Conservation (phyloP, 2,329 filamentous ascomycete species). For the Lasiodiplodia sp. region DNA sequence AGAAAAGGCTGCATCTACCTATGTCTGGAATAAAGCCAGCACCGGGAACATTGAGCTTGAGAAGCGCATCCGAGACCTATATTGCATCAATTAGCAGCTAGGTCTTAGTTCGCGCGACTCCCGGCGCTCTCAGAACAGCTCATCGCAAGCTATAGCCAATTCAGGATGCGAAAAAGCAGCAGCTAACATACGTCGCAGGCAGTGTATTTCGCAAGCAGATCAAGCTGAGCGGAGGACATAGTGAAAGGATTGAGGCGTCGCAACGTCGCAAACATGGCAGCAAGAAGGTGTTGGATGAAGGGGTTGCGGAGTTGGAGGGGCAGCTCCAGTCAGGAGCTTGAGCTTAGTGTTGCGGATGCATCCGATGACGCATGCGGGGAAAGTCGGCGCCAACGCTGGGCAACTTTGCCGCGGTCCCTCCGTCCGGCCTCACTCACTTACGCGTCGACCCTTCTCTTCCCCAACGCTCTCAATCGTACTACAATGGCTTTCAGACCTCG, state of each 20-base stretch:
- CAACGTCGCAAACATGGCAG: constrained; percentile 8
- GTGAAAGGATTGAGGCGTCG: constrained; percentile 16
- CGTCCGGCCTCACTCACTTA: background rate
- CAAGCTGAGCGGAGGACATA: constrained; percentile 31
- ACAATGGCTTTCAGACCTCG: background rate
- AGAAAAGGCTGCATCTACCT: constrained; percentile 44
- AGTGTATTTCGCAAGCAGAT: constrained; percentile 39
- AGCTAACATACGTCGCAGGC: constrained; percentile 42
- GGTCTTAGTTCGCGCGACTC: no score
- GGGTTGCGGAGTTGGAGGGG: constrained; percentile 3
- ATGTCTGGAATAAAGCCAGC: constrained; percentile 73
- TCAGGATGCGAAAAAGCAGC: background rate
- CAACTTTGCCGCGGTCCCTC: constrained; percentile 24
- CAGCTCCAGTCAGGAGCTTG: constrained; percentile 9
- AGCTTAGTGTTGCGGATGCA: constrained; percentile 11
- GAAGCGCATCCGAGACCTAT: constrained; percentile 74
- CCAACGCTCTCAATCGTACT: background rate
- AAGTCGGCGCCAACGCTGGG: constrained; percentile 18
- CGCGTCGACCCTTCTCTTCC: background rate
- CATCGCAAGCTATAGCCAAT: background rate
- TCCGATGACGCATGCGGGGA: constrained; percentile 28
- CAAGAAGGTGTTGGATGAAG: background rate
- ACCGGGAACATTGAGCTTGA: constrained; percentile 71
- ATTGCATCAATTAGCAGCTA: background rate
- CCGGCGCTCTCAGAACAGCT: background rate